Evolutionary conservation across 2,329 filamentous ascomycete genomes (phyloP), one percentile per base, ranked within the genome.

Genomic region (Pseudocercospora macadamiae): DNA sequence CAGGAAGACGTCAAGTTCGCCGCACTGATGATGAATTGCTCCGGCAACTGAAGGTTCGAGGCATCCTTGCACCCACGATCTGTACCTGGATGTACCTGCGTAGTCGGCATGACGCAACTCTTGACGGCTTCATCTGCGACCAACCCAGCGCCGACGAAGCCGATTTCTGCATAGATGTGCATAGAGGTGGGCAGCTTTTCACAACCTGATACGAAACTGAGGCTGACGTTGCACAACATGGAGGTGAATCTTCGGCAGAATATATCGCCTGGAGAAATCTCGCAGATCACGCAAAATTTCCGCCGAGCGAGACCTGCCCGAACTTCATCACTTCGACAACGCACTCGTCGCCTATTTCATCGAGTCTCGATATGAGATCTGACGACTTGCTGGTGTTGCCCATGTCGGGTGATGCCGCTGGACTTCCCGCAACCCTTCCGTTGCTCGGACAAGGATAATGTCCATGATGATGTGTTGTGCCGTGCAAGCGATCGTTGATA

Each of bases 191-290:
- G 26, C 7, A 8, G 23, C 26, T 55, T 32, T 45, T 39, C 53
- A 48, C 39, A 47, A 32, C 18, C 34, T 18, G 25, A 18, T 45
- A 45, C 12, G 39, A 51, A 16, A 30, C 32, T 18, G 21, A 51
- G 26, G 16, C 48, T 36, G 48, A 51, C 28, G 48, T 44, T 23
- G 55, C 23, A 51, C 30, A 39, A 25, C 44, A 21, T 37, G 23
- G n/a, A 36, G 47, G 39, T 52, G 42, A 19, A 45, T 52, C 36
- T 34, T 57, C 55, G 39, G 36, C 51, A 39, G 19, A 47, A 48
- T 51, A 48, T 48, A 51, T n/a, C 36, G 55, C 36, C 32, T 48
- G 57, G 57, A 56, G 57, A 56, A 36, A n/a, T 52, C 45, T 60
- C 57, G 57, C 47, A 42, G 19, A 32, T 5, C 14, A 14, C n/a